Percentiles rank a stretch among this genome's conserved stretches.
Evolutionary conservation across 2,329 filamentous ascomycete genomes (phyloP).

Genomic region (Diaporthe nobilis): DNA sequence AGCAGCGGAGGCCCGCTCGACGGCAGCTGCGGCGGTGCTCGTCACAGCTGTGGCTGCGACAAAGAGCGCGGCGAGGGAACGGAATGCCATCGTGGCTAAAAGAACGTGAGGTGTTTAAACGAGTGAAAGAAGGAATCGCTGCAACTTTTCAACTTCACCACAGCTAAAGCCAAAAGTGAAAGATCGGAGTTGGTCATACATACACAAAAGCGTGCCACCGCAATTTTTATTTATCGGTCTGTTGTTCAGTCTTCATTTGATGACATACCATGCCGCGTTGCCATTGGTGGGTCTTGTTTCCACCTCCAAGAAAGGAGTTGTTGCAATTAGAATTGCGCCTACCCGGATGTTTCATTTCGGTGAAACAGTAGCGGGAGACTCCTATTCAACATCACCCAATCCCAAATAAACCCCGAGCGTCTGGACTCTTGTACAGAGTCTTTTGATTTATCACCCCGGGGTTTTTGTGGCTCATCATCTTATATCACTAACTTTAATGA

Average conservation of each 20-base stretch:
- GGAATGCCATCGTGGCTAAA: conserved; percentile 32
- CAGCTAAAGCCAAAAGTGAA: background rate
- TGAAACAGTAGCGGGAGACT: conserved; percentile 36
- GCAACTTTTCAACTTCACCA: background rate
- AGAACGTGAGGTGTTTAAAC: background rate
- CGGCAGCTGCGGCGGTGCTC: background rate
- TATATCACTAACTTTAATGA: background rate
- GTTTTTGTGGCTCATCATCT: background rate
- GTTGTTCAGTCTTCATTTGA: background rate
- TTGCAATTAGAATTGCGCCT: conserved; percentile 21
- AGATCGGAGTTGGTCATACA: too few species aligned
- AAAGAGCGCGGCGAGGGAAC: conserved; percentile 26
- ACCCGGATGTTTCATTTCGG: conserved; percentile 37
- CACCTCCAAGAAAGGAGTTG: conserved; percentile 18
- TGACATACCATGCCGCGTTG: background rate
- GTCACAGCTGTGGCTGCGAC: conserved; percentile 24
- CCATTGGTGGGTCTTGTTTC: conserved; percentile 33
- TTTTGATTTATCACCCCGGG: background rate
- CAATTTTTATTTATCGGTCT: background rate
- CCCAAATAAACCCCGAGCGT: background rate
- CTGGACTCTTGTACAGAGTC: background rate
- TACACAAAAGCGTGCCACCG: background rate
- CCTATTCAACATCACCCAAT: conserved; percentile 16
- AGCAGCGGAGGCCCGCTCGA: conserved; percentile 9
- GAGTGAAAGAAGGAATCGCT: background rate